phyloP scores from a whole-genome alignment of 2,329 filamentous ascomycete species.

The Immersiporthe knoxdaviesiana region DNA sequence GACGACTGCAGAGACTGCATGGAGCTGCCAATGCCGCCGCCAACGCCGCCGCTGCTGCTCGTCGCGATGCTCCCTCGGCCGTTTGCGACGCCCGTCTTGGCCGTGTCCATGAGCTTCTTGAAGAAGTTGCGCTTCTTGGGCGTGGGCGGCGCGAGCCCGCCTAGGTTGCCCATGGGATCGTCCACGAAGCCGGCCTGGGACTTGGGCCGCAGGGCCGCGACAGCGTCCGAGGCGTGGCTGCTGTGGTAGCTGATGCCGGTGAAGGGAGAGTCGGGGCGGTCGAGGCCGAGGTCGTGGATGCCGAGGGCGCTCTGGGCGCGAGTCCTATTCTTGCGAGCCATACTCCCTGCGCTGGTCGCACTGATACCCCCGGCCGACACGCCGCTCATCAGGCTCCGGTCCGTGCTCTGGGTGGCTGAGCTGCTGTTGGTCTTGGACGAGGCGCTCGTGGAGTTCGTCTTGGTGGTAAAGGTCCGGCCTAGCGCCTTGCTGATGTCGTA shows the following conservation, averaged over 20 bases:
- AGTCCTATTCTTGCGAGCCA: constrained; percentile 72
- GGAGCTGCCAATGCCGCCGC: no score
- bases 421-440: constrained; percentile 69
- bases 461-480: constrained; percentile 82
- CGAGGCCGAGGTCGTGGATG: constrained; percentile 57
- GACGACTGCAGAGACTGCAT: constrained; percentile 39
- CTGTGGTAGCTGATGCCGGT: constrained; percentile 89
- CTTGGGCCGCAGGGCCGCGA: constrained; percentile 54
- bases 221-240: constrained; percentile 72
- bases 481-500: constrained; percentile 76
- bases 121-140: constrained; percentile 86
- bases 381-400: constrained; percentile 91
- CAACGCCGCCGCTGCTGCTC: constrained; percentile 47
- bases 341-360: constrained; percentile 91
- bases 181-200: constrained; percentile 69
- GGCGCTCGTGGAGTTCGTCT: constrained; percentile 77
- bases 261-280: constrained; percentile 66
- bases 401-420: constrained; percentile 75
- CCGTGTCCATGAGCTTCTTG: constrained; percentile 91
- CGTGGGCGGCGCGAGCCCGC: constrained; percentile 76
- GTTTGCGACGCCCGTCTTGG: constrained; percentile 90
- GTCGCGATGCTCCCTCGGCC: constrained; percentile 82
- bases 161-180: constrained; percentile 71
- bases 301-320: constrained; percentile 69
- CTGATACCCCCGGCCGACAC: constrained; percentile 88